Percentiles rank a stretch among this genome's conserved stretches.
Conservation (phyloP, 2,329 filamentous ascomycete genomes). For the Fusarium sp. region DNA sequence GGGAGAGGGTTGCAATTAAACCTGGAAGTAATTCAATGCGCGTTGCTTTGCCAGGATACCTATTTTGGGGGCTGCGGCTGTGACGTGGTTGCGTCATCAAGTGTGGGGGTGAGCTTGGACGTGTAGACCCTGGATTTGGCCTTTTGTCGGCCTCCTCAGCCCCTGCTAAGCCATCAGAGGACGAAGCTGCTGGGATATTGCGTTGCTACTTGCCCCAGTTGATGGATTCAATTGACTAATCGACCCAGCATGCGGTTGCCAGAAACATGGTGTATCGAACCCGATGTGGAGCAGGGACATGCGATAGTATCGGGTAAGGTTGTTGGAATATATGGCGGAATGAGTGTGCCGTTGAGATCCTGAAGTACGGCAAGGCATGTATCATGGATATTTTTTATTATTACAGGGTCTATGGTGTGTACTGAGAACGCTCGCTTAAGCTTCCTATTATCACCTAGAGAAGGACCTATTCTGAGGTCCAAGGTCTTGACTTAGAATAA, state of each 20-base stretch:
- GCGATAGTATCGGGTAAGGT: not conserved
- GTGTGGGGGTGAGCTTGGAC: constrained; percentile 40
- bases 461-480: not conserved
- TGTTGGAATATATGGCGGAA: too few species aligned
- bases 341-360: too few species aligned
- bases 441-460: not conserved
- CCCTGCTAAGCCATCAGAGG: constrained; percentile 15
- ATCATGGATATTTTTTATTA: not conserved
- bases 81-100: constrained; percentile 37
- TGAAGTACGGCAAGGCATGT: too few species aligned
- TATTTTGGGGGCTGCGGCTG: constrained; percentile 23
- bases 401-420: not conserved
- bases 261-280: not conserved
- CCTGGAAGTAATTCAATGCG: constrained; percentile 3
- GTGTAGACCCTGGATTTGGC: constrained; percentile 29
- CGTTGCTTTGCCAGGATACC: constrained; percentile 16
- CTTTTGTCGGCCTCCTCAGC: constrained; percentile 18
- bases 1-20: constrained; percentile 24
- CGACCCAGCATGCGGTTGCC: not conserved
- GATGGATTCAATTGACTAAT: not conserved
- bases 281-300: not conserved
- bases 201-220: not conserved
- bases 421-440: too few species aligned
- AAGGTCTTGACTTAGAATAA: not conserved
- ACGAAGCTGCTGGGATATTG: not conserved